These are phyloP conservation scores for Myriosclerotinia scirpicola DNA, from an alignment of 2,329 filamentous ascomycete species.

Conservation along the genomic window DNA sequence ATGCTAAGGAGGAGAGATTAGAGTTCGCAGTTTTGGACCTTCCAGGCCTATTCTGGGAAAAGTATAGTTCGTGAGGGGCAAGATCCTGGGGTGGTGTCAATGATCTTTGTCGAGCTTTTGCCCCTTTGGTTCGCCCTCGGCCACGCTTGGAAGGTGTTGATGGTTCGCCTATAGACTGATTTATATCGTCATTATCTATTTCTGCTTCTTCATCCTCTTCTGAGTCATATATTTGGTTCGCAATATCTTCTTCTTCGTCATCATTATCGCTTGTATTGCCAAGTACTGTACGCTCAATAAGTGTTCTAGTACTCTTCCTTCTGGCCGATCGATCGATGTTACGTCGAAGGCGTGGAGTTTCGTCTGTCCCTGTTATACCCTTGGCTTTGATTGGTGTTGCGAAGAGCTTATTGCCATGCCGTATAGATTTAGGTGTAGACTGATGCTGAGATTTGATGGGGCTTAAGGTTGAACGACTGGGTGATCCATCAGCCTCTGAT, in stretches of 20 bases:
- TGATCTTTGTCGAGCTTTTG: slow-evolving; percentile 53
- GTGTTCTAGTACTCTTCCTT: slow-evolving; percentile 75
- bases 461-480: slow-evolving; percentile 6
- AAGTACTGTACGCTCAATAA: slow-evolving; percentile 70
- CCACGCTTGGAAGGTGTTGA: slow-evolving; percentile 55
- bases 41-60: slow-evolving; percentile 85
- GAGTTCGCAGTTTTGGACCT: slow-evolving; percentile 83
- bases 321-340: slow-evolving; percentile 78
- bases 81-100: slow-evolving; percentile 67
- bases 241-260: slow-evolving; percentile 66
- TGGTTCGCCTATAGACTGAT: slow-evolving; percentile 37
- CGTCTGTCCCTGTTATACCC: slow-evolving; percentile 25
- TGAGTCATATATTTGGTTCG: slow-evolving; percentile 65
- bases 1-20: slow-evolving; percentile 68
- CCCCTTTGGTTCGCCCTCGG: slow-evolving; percentile 47
- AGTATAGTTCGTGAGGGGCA: slow-evolving; percentile 87
- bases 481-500: slow-evolving; percentile 5
- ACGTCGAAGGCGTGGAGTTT: slow-evolving; percentile 36
- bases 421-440: slow-evolving; percentile 31
- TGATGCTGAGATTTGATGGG: slow-evolving; percentile 21
- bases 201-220: slow-evolving; percentile 49
- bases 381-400: slow-evolving; percentile 36
- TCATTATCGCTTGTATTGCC: slow-evolving; percentile 69
- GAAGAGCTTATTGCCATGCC: slow-evolving; percentile 36
- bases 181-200: slow-evolving; percentile 40